These are phyloP conservation scores for Groenewaldozyma salmanticensis DNA, from an alignment of 805 yeast species.

Conservation along the genomic window DNA sequence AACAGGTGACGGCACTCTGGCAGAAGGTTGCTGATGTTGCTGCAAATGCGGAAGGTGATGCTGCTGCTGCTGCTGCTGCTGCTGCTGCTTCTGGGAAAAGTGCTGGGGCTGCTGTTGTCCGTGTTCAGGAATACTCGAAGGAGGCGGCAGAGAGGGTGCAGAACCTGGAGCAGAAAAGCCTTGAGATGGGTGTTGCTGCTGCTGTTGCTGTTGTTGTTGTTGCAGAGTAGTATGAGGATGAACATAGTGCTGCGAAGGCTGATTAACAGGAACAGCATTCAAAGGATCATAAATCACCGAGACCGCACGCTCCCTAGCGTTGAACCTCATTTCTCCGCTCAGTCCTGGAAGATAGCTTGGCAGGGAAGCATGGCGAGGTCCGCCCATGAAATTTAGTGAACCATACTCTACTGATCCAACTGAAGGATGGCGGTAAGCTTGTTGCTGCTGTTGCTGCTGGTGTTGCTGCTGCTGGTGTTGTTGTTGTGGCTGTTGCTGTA, in stretches of 20 bases:
- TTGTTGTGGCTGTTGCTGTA: no score
- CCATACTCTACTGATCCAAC: no score
- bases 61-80: background rate
- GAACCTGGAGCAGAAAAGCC: background rate
- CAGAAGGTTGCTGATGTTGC: background rate
- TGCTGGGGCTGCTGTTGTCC: background rate
- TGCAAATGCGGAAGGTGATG: background rate
- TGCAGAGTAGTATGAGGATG: background rate
- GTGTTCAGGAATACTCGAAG: background rate
- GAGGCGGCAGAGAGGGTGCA: background rate
- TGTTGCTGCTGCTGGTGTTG: no score
- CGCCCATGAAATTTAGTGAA: no score
- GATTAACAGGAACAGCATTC: constrained; percentile 8
- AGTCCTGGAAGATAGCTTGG: background rate
- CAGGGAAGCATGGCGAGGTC: constrained; percentile 1
- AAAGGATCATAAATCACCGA: constrained; percentile 18
- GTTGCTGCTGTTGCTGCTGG: no score
- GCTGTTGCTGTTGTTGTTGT: background rate
- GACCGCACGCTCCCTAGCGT: constrained; percentile 12
- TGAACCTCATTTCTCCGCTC: background rate
- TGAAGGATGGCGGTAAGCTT: no score
- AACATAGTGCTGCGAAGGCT: constrained; percentile 1
- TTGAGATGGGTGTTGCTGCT: constrained; percentile 3
- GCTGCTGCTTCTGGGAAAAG: background rate
- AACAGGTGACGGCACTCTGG: background rate